These are phyloP conservation scores for Candida taoyuanica DNA, from an alignment of 805 yeast species.

Conservation along the genomic window DNA sequence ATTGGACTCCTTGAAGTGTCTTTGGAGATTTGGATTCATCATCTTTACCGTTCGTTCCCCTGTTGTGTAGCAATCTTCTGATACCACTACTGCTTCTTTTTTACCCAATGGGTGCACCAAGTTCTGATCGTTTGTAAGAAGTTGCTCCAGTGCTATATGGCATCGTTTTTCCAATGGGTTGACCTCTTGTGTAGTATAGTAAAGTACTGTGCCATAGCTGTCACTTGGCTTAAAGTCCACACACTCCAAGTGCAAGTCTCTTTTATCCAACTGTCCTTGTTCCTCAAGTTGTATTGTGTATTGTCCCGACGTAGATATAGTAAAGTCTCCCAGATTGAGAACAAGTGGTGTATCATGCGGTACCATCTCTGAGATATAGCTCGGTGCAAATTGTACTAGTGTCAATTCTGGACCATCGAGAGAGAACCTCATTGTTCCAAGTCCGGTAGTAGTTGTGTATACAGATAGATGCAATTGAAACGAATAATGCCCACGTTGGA, in stretches of 20 bases:
- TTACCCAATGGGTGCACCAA: neutral
- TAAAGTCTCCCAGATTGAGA: conserved; percentile 47
- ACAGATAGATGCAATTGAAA: conserved; percentile 18
- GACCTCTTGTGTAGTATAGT: conserved; percentile 7
- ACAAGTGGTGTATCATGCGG: conserved; percentile 48
- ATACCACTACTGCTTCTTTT: neutral
- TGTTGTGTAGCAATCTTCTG: neutral
- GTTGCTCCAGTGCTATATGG: conserved; percentile 10
- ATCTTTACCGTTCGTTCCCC: conserved; percentile 13
- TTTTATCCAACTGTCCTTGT: conserved; percentile 48
- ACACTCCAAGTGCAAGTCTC: conserved; percentile 44
- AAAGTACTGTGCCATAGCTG: neutral
- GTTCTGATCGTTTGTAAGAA: neutral
- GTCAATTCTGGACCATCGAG: neutral
- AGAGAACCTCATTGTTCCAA: conserved; percentile 43
- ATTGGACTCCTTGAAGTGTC: conserved; percentile 2
- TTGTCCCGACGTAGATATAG: conserved; percentile 35
- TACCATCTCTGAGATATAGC: conserved; percentile 51
- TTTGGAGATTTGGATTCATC: conserved; percentile 11
- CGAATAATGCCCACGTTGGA: conserved; percentile 21
- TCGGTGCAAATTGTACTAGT: conserved; percentile 43
- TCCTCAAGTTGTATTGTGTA: conserved; percentile 43
- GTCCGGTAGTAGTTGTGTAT: conserved; percentile 30
- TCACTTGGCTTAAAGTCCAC: conserved; percentile 30
- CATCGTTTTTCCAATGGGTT: conserved; percentile 3